phyloP scores from a whole-genome alignment of 2,329 filamentous ascomycete species.

The Pseudomassariella vexata region DNA sequence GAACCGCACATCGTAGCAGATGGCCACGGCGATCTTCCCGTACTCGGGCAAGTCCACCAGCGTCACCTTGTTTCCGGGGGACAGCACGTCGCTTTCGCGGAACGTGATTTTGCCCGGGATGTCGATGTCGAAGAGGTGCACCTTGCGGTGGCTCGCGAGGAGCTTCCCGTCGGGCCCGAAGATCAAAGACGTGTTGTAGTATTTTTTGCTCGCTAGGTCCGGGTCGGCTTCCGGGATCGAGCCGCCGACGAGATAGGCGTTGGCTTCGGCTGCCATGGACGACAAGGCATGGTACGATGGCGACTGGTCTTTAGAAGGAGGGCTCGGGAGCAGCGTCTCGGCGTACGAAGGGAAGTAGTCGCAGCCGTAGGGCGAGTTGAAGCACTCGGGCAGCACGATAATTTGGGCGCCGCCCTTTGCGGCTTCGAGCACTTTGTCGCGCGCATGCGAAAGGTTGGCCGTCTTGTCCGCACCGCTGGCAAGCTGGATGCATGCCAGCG shows the following conservation, averaged over 20 bases:
- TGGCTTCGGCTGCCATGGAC: constrained; percentile 70
- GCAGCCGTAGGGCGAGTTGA: constrained; percentile 95
- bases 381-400: constrained; percentile 93
- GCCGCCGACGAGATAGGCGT: constrained; percentile 79
- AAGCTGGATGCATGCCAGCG: constrained; percentile 76
- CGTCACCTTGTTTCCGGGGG: constrained; percentile 78
- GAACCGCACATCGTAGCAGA: constrained; percentile 98
- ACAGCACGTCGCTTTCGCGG: constrained; percentile 82
- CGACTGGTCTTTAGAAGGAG: constrained; percentile 62
- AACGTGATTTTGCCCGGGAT: constrained; percentile 94
- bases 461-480: constrained; percentile 78
- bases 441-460: constrained; percentile 75
- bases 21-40: constrained; percentile 79
- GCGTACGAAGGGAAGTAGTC: constrained; percentile 88
- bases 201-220: constrained; percentile 49
- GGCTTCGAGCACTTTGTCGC: constrained; percentile 76
- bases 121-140: constrained; percentile 95
- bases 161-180: constrained; percentile 76
- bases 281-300: constrained; percentile 84
- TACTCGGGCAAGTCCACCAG: constrained; percentile 83
- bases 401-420: constrained; percentile 71
- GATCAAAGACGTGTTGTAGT: constrained; percentile 86
- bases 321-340: constrained; percentile 74
- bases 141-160: constrained; percentile 85
- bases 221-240: constrained; percentile 79